Conservation (phyloP, 202 grass and related monocot species). For the Setaria viridis region DNA sequence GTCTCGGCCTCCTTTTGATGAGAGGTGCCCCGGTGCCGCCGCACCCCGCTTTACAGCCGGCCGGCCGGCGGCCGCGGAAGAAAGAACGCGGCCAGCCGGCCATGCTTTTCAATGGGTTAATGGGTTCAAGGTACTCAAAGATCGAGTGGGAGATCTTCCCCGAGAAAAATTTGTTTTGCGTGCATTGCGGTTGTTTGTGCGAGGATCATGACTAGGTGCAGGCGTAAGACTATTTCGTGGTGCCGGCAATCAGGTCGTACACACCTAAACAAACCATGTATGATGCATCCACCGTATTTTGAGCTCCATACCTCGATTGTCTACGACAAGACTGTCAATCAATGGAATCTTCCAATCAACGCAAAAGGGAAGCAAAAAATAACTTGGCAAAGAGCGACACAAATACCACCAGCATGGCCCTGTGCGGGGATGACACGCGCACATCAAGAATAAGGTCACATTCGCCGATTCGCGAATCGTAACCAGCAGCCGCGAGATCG, state of each 20-base stretch:
- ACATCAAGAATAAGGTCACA: conserved; percentile 6
- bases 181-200: background rate
- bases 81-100: background rate
- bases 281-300: no score
- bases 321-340: background rate
- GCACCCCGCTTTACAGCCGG: conserved; percentile 6
- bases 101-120: background rate
- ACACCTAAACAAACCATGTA: background rate
- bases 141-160: background rate
- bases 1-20: conserved; percentile 10
- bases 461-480: background rate
- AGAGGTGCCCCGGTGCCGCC: background rate
- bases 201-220: background rate
- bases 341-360: background rate
- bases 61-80: background rate
- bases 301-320: background rate
- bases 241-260: background rate
- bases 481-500: background rate
- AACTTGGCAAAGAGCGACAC: background rate
- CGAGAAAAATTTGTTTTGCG: background rate
- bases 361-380: background rate
- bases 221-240: background rate
- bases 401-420: conserved; percentile 19
- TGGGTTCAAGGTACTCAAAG: background rate
- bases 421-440: conserved; percentile 1